Evolutionary conservation across 345 rosid genomes (phyloP), one percentile per base, ranked within the genome.

Genomic region (Pistacia vera): DNA sequence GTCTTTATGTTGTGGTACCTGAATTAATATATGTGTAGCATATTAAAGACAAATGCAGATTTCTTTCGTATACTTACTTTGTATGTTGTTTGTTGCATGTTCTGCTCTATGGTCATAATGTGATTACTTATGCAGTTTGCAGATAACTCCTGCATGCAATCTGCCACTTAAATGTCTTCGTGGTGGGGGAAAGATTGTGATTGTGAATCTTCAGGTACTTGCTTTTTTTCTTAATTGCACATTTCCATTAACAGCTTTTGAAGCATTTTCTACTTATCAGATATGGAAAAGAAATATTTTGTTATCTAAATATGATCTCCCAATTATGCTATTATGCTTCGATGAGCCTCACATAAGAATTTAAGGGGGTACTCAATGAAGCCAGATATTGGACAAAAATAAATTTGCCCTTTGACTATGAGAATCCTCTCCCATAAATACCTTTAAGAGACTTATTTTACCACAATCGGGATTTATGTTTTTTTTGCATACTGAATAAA

Each of bases 71-170:
- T 67, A 33, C 57, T 30, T 44, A 38, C 33, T 5, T 3, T 12
- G 41, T 22, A 22, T 51, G 56, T 8, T 68, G n/a, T 74, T 66
- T 68, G 35, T 72, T 69, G 54, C 55, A 36, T 78, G 22, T 62
- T 61, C 67, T 56, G 52, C 22, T 69, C 56, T 49, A 70, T 18
- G 38, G 48, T 77, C 51, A 62, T 62, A 56, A 41, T 62, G 48
- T 77, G 71, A 66, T 79, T 41, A 48, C 78, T 59, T 65, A 0
- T 87, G 80, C 95, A 96, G 99, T 87, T 90, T 96, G 97, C 99
- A 96, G 90, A 96, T 96, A 66, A 96, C 99, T 74, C 99, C 99
- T 64, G 99, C 99, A 38, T 96, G 99, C 93, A 96, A 96, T 80
- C 82, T 96, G 85, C 99, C 99, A 57, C 90, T 96, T 74, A 92